A percentile compares a stretch with the other conserved stretches of the same genome.
These are phyloP conservation scores for Musa schizocarpa DNA, from an alignment of 176 grass and related monocot species.

Conservation along the genomic window DNA sequence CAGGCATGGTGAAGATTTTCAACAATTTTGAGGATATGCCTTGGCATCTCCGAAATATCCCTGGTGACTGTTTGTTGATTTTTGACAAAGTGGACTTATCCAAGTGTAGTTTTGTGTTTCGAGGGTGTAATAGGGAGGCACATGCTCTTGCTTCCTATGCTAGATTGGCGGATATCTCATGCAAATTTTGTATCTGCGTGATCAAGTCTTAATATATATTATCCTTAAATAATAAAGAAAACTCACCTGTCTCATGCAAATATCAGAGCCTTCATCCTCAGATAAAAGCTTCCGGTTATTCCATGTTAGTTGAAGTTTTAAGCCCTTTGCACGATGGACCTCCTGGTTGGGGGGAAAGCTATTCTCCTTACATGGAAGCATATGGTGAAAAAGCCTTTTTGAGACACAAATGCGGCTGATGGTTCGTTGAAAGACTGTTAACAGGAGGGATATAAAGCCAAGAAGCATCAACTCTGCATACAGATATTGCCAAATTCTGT, in stretches of 20 bases:
- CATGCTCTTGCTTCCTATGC: not conserved
- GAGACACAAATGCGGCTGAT: conserved; percentile 60
- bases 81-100: too few relatives aligned
- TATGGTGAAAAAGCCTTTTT: conserved; percentile 26
- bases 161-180: too few relatives aligned
- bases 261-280: conserved; percentile 15
- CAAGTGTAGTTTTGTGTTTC: not conserved
- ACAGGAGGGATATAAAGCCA: conserved; percentile 83
- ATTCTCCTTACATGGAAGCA: conserved; percentile 66
- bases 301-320: not conserved
- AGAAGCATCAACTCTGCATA: conserved; percentile 90
- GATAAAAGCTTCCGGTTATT: conserved; percentile 13
- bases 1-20: too few relatives aligned
- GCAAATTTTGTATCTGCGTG: too few relatives aligned
- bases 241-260: conserved; percentile 32
- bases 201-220: too few relatives aligned
- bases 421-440: conserved; percentile 58
- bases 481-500: not conserved
- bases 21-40: too few relatives aligned
- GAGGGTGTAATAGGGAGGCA: not conserved
- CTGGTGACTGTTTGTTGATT: too few relatives aligned
- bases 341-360: not conserved
- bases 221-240: too few relatives aligned
- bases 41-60: too few relatives aligned
- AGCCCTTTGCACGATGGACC: not conserved